These are phyloP conservation scores for Vitis amurensis DNA, from an alignment of 164 flowering plant genomes.

Conservation along the genomic window DNA sequence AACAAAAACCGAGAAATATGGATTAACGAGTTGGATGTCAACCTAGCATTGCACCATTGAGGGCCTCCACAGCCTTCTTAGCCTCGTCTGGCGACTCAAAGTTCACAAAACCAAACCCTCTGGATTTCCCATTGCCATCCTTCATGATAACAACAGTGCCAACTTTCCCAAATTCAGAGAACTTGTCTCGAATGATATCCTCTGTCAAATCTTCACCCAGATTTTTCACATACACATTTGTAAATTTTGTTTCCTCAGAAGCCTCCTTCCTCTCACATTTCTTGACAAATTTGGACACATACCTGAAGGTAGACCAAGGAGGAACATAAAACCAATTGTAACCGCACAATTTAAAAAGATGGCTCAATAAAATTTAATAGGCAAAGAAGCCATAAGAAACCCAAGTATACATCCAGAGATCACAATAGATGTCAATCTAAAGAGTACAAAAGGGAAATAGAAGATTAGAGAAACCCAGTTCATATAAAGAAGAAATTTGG, in stretches of 20 bases:
- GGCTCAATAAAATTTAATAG: not conserved
- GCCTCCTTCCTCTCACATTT: slow-evolving; percentile 28
- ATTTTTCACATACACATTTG: slow-evolving; percentile 49
- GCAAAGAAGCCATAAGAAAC: not conserved
- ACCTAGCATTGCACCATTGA: slow-evolving; percentile 49
- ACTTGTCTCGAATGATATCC: slow-evolving; percentile 32
- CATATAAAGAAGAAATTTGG: not conserved
- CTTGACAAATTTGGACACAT: slow-evolving; percentile 44
- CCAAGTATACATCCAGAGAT: not conserved
- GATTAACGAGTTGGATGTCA: slow-evolving; percentile 3
- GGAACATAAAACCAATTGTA: not conserved
- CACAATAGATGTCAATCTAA: too few species aligned
- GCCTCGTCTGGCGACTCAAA: slow-evolving; percentile 44
- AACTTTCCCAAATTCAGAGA: slow-evolving; percentile 40
- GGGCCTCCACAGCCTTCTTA: slow-evolving; percentile 33
- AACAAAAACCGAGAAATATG: not conserved
- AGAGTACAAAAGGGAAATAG: not conserved
- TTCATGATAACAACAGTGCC: slow-evolving; percentile 31
- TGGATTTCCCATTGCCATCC: slow-evolving; percentile 42
- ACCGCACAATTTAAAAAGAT: not conserved
- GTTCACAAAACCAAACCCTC: slow-evolving; percentile 53
- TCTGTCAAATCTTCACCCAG: slow-evolving; percentile 36
- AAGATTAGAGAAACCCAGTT: not conserved
- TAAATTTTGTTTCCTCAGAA: slow-evolving; percentile 19
- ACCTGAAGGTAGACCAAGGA: slow-evolving; percentile 19